These are phyloP conservation scores for Solanum sejunctum DNA, from an alignment of 257 asterid species.

Conservation along the genomic window DNA sequence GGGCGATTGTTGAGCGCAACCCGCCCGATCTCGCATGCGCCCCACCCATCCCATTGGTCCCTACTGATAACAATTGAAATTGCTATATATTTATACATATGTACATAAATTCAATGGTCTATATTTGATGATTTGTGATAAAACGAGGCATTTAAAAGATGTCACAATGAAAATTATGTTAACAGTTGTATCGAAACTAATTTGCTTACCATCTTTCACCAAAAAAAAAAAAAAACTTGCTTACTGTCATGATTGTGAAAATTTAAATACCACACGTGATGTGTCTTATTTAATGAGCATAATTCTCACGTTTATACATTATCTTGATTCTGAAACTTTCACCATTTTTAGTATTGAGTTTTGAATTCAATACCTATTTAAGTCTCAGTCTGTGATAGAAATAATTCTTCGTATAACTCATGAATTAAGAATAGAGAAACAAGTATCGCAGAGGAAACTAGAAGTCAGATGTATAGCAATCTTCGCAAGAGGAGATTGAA, in stretches of 20 bases:
- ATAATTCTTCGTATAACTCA: not conserved
- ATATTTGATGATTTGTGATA: not conserved
- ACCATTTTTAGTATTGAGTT: not conserved
- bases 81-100: not conserved
- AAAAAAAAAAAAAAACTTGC: not conserved
- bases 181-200: not conserved
- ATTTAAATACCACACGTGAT: slow-evolving; percentile 2
- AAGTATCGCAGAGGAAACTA: fast-evolving
- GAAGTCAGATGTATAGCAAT: not conserved
- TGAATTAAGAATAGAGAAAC: too few relatives aligned
- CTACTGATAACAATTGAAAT: not conserved
- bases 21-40: not conserved
- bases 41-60: too few relatives aligned
- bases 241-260: not conserved
- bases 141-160: not conserved
- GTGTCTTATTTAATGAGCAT: not conserved
- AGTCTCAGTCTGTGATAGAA: not conserved
- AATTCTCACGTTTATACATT: not conserved
- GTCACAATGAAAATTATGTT: not conserved
- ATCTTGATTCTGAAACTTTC: not conserved
- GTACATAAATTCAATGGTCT: not conserved
- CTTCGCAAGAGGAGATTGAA: too few relatives aligned
- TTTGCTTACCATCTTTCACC: too few relatives aligned
- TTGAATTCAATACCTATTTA: too few relatives aligned
- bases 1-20: too few relatives aligned